A percentile compares a stretch with the other conserved stretches of the same genome.
Conservation (phyloP, 371 early-diverging fungal genomes). For the Apophysomyces variabilis region DNA sequence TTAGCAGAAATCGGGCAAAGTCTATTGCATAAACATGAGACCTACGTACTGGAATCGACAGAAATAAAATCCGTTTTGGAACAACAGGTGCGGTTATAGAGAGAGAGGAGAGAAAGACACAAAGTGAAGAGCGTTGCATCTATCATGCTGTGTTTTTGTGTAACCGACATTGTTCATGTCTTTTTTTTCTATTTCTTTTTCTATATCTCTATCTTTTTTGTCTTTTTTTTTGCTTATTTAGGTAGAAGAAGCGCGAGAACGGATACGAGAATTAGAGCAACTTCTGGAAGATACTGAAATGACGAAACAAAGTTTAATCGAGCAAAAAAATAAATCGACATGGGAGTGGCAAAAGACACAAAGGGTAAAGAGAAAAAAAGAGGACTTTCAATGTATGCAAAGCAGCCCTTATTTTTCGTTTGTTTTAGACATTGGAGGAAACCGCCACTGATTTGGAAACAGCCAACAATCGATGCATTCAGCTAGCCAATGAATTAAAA, state of each 20-base stretch:
- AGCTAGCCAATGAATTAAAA: conserved; percentile 26
- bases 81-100: conserved; percentile 22
- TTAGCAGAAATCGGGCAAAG: conserved; percentile 45
- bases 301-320: conserved; percentile 26
- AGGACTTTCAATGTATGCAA: not conserved
- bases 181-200: conserved; percentile 11
- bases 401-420: not conserved
- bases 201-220: conserved; percentile 8
- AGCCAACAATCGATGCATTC: conserved; percentile 31
- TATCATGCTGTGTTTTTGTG: conserved; percentile 23
- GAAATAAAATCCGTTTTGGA: conserved; percentile 31
- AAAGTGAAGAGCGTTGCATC: not conserved
- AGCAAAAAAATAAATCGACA: conserved; percentile 32
- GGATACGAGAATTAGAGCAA: conserved; percentile 25
- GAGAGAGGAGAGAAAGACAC: conserved; percentile 8
- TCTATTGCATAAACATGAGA: conserved; percentile 43
- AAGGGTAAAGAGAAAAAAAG: conserved; percentile 25
- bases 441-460: conserved; percentile 37
- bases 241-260: conserved; percentile 34
- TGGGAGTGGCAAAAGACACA: conserved; percentile 44
- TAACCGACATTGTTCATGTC: conserved; percentile 18
- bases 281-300: conserved; percentile 30
- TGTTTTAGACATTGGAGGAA: conserved; percentile 31
- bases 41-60: conserved; percentile 35
- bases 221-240: conserved; percentile 13